Percentiles rank a stretch among this genome's conserved stretches.
These are phyloP conservation scores for Hypomontagnella submonticulosa DNA, from an alignment of 495 filamentous ascomycete species.

Conservation along the genomic window DNA sequence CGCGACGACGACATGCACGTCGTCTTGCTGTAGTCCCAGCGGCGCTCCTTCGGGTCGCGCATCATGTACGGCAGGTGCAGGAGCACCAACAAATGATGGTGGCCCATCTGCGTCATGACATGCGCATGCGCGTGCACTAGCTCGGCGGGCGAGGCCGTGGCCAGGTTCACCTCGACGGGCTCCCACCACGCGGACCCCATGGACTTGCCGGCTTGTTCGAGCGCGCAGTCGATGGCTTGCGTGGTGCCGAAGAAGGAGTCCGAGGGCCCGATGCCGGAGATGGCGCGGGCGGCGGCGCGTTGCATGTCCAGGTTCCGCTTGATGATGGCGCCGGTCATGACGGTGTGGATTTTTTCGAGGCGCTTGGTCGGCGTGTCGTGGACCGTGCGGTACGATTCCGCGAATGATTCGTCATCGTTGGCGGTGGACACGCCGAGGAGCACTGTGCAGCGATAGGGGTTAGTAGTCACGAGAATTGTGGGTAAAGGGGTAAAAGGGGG, in stretches of 20 bases:
- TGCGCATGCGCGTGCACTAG: conserved; percentile 43
- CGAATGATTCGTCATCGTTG: conserved; percentile 49
- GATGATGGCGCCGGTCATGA: conserved; percentile 53
- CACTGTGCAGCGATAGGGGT: conserved; percentile 23
- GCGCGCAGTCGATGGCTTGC: conserved; percentile 57
- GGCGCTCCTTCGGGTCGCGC: conserved; percentile 53
- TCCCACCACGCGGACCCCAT: conserved; percentile 56
- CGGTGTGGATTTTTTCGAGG: conserved; percentile 50
- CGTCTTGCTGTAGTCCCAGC: conserved; percentile 62
- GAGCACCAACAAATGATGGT: conserved; percentile 55
- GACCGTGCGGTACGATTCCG: conserved; percentile 44
- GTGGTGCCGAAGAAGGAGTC: conserved; percentile 48
- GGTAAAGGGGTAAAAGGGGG: too few species aligned
- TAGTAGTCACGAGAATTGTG: too few species aligned
- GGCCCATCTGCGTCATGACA: conserved; percentile 59
- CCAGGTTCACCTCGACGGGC: conserved; percentile 29
- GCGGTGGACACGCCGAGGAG: conserved; percentile 56
- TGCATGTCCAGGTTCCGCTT: conserved; percentile 51
- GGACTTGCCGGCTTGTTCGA: conserved; percentile 53
- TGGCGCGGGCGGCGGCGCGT: background rate
- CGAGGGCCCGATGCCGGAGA: background rate
- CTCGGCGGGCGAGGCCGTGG: conserved; percentile 19
- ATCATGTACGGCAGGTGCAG: conserved; percentile 62
- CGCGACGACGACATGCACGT: conserved; percentile 55
- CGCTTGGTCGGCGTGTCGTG: conserved; percentile 45